Conservation (phyloP, 441 rosid genomes). For the Corymbia calophylla region DNA sequence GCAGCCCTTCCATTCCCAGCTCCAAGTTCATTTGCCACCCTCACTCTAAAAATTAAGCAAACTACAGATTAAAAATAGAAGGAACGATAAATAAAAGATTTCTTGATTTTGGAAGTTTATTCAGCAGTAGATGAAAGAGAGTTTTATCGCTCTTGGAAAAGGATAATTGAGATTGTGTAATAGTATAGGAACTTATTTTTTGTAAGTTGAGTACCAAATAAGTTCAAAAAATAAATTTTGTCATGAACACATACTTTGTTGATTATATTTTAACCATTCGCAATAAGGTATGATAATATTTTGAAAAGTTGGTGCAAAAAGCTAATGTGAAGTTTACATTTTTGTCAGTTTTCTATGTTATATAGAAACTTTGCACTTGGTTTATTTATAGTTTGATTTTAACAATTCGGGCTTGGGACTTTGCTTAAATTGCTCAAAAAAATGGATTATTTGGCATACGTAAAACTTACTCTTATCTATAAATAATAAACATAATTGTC, state of each 20-base stretch:
- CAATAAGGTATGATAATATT: background rate
- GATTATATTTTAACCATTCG: background rate
- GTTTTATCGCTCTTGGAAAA: background rate
- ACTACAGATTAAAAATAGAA: background rate
- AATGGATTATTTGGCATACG: background rate
- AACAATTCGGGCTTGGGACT: background rate
- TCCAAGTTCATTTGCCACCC: conserved; percentile 45
- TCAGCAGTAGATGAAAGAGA: background rate
- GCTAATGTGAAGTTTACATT: background rate
- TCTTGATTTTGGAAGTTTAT: background rate
- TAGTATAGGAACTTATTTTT: background rate
- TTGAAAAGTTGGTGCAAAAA: background rate
- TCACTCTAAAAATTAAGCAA: conserved; percentile 15
- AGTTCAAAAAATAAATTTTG: background rate
- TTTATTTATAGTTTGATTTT: background rate
- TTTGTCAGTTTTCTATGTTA: background rate
- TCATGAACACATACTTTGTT: background rate
- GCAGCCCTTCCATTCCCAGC: conserved; percentile 41
- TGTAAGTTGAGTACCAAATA: background rate
- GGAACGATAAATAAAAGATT: background rate
- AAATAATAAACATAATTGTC: background rate
- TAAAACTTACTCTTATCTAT: background rate
- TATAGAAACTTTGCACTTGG: background rate
- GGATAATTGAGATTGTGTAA: background rate
- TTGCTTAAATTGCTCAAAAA: background rate